Percentiles rank a stretch among this genome's conserved stretches.
phyloP scores from a whole-genome alignment of 352 stramenopile genomes.

The Saprolegnia parasitica region DNA sequence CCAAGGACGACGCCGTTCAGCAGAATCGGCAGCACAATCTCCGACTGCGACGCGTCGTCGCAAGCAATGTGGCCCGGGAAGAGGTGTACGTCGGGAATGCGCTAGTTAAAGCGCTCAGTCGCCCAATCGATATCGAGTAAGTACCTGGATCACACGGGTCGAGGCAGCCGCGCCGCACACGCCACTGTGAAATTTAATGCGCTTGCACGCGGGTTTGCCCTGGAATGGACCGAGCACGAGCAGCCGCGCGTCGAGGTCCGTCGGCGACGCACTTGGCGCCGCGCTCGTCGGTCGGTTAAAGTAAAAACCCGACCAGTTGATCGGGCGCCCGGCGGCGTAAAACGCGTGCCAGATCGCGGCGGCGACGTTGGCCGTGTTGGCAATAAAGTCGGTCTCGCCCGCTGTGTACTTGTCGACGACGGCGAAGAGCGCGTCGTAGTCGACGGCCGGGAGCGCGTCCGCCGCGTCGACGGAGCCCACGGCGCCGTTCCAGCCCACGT shows the following conservation, averaged over 20 bases:
- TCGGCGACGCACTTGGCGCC: conserved; percentile 36
- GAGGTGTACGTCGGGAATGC: conserved; percentile 63
- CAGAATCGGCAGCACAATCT: conserved; percentile 74
- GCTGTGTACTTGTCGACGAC: conserved; percentile 62
- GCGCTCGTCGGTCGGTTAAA: conserved; percentile 50
- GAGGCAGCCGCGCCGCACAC: conserved; percentile 63
- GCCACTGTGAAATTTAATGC: conserved; percentile 68
- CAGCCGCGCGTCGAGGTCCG: conserved; percentile 49
- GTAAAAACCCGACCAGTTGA: conserved; percentile 85
- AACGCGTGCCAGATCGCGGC: conserved; percentile 82
- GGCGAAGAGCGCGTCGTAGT: conserved; percentile 55
- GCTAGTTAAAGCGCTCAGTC: conserved; percentile 55
- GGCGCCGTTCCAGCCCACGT: conserved; percentile 36
- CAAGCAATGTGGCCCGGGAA: conserved; percentile 82
- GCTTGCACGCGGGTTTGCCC: conserved; percentile 75
- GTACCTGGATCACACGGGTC: conserved; percentile 32
- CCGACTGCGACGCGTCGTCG: conserved; percentile 69
- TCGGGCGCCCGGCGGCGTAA: conserved; percentile 44
- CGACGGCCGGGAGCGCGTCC: conserved; percentile 56
- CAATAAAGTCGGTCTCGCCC: conserved; percentile 67
- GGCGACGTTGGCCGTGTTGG: conserved; percentile 74
- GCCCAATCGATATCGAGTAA: background rate
- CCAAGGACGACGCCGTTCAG: conserved; percentile 62
- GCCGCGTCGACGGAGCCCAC: conserved; percentile 42
- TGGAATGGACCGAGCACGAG: conserved; percentile 76